phyloP scores from a whole-genome alignment of 1,139 yeast species.

The Yamadazyma oceani region DNA sequence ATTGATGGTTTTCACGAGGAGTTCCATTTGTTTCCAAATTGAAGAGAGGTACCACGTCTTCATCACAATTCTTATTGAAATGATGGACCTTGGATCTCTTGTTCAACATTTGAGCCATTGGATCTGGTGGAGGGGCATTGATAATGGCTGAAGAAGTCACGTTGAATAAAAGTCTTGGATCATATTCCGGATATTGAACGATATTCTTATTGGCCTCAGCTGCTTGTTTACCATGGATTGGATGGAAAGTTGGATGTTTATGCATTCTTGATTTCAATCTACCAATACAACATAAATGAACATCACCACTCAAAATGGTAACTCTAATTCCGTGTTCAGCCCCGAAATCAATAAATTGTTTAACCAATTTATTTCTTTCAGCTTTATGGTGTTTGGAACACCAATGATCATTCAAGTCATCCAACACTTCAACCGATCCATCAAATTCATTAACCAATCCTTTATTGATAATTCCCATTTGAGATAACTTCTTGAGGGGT shows the following conservation, averaged over 20 bases:
- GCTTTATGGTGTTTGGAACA: slow-evolving; percentile 80
- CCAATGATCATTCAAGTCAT: slow-evolving; percentile 96
- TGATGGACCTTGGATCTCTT: slow-evolving; percentile 69
- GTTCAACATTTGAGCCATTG: slow-evolving; percentile 70
- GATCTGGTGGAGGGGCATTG: slow-evolving; percentile 90
- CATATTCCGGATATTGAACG: slow-evolving; percentile 57
- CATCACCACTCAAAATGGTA: slow-evolving; percentile 89
- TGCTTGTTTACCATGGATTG: slow-evolving; percentile 23
- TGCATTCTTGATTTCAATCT: slow-evolving; percentile 65
- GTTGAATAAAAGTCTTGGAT: slow-evolving; percentile 77
- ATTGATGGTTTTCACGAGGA: slow-evolving; percentile 53
- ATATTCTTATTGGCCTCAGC: slow-evolving; percentile 38
- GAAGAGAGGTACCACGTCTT: slow-evolving; percentile 78
- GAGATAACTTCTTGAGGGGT: slow-evolving; percentile 70
- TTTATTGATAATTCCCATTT: slow-evolving; percentile 61
- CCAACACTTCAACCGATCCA: slow-evolving; percentile 85
- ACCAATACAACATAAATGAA: slow-evolving; percentile 84
- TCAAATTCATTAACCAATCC: slow-evolving; percentile 88
- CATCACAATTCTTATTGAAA: slow-evolving; percentile 64
- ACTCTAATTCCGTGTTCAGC: slow-evolving; percentile 64
- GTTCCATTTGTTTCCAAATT: slow-evolving; percentile 58
- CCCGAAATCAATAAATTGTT: slow-evolving; percentile 61
- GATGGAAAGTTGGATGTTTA: slow-evolving; percentile 40
- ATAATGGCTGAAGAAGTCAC: slow-evolving; percentile 86
- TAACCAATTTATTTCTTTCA: slow-evolving; percentile 68